Evolutionary conservation across 2,329 filamentous ascomycete genomes (phyloP), one percentile per base, ranked within the genome.

Genomic region (Aspergillus tubingensis): DNA sequence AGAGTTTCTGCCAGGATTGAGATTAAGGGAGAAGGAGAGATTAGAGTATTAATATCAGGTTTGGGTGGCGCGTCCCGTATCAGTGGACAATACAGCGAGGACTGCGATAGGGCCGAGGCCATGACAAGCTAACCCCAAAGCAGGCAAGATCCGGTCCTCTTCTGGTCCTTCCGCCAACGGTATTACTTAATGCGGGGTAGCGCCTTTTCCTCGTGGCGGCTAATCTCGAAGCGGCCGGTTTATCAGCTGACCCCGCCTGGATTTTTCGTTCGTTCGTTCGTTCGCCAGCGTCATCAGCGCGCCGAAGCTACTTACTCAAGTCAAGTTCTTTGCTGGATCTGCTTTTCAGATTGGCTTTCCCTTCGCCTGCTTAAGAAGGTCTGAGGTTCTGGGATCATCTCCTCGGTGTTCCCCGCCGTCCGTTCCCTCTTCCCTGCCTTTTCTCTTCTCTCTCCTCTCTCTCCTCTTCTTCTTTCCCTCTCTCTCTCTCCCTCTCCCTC

Each of bases 171-270:
- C 53, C 44, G 50, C 56, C 52, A 56, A 60, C 58, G 57, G 52
- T 49, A 65, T 67, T 65, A 65, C 65, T 62, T 56, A 57, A 64
- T 64, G 65, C 62, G 65, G 65, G 65, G 65, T 65, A 63, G 63
- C 48, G 63, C 53, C 54, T 27, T 27, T 61, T 58, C 61, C 51
- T 54, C 59, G 50, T 58, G 59, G 59, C n/a, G 39, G 41, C 57
- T 39, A 59, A 19, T 39, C 27, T 48, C 38, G 41, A 60, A 59
- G 21, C 50, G 44, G 61, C 8, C n/a, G 36, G 51, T 50, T 51
- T 49, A 63, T 67, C 65, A 67, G 65, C 65, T 67, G 65, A 67
- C 65, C 61, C 62, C 65, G 64, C 62, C 52, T 61, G 58, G 55
- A 49, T 43, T 62, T 66, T 65, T 60, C 56, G 32, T 30, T 49